Evolutionary conservation across 139 green algal species (phyloP).

Genomic region (Gonium pectorale): DNA sequence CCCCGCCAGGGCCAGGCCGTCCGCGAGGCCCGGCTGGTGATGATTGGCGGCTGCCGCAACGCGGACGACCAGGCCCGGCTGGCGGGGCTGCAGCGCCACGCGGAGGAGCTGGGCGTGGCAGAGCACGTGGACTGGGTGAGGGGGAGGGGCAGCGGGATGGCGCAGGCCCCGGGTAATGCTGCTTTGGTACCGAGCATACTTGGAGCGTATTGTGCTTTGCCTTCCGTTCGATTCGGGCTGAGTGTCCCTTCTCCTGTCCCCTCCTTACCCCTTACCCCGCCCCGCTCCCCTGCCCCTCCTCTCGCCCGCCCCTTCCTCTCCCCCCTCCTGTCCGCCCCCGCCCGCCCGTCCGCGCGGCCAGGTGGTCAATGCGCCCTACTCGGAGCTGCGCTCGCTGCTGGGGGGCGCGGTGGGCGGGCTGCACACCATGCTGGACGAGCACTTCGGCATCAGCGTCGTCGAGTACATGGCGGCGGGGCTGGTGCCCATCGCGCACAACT

Average conservation of each 20-base stretch:
- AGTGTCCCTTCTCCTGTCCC: no score
- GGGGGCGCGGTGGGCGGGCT: constrained; percentile 88
- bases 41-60: constrained; percentile 83
- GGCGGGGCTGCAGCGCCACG: constrained; percentile 61
- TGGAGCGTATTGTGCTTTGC: no score
- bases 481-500: constrained; percentile 92
- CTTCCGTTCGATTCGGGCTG: no score
- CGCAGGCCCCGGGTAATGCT: no score
- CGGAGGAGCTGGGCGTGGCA: constrained; percentile 55
- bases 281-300: background rate
- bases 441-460: constrained; percentile 99
- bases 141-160: no score
- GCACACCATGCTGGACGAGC: constrained; percentile 98
- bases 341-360: background rate
- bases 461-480: constrained; percentile 98
- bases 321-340: background rate
- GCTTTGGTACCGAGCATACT: no score
- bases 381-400: constrained; percentile 81
- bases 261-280: background rate
- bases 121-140: constrained; percentile 32
- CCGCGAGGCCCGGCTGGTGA: constrained; percentile 72
- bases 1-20: constrained; percentile 57
- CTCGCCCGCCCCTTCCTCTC: background rate
- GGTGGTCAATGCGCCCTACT: constrained; percentile 79
- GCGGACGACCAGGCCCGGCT: constrained; percentile 72